Evolutionary conservation across 2,329 filamentous ascomycete species (phyloP).

Genomic region (Fonsecaea pedrosoi): DNA sequence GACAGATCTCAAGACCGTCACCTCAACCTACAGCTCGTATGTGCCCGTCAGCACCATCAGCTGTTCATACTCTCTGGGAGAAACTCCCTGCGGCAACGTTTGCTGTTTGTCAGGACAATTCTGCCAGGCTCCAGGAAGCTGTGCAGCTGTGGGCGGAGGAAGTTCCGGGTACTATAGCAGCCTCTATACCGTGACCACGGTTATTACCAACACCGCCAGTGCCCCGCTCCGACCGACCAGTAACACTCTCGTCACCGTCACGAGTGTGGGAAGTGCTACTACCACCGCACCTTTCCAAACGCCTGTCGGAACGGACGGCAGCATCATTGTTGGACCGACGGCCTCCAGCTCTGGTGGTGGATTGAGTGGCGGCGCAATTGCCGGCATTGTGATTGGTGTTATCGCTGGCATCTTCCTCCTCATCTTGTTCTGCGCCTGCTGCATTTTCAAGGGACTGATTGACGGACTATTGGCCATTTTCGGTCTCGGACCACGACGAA

Average conservation of each 20-base stretch:
- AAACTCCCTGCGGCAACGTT: conserved; percentile 52
- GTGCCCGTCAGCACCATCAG: conserved; percentile 38
- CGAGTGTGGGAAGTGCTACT: conserved; percentile 49
- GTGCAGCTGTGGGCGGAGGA: conserved; percentile 44
- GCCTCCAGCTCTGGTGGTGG: conserved; percentile 43
- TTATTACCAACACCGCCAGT: conserved; percentile 44
- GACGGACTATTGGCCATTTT: conserved; percentile 52
- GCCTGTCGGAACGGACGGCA: conserved; percentile 53
- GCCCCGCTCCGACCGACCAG: conserved; percentile 55
- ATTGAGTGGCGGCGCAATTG: conserved; percentile 58
- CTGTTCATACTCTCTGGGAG: conserved; percentile 57
- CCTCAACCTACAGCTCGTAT: conserved; percentile 60
- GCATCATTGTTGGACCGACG: conserved; percentile 46
- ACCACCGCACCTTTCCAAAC: conserved; percentile 55
- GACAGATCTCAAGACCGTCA: conserved; percentile 61
- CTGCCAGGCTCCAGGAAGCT: conserved; percentile 49
- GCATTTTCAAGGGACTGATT: conserved; percentile 52
- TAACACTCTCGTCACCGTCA: conserved; percentile 51
- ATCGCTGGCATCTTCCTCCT: conserved; percentile 54
- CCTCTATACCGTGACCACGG: conserved; percentile 48
- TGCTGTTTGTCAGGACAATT: conserved; percentile 55
- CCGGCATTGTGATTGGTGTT: conserved; percentile 59
- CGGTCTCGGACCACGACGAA: conserved; percentile 46
- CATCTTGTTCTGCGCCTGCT: conserved; percentile 53
- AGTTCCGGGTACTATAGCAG: conserved; percentile 43